Evolutionary conservation across 2,329 filamentous ascomycete species (phyloP).

Genomic region (Diaporthe citriasiana): DNA sequence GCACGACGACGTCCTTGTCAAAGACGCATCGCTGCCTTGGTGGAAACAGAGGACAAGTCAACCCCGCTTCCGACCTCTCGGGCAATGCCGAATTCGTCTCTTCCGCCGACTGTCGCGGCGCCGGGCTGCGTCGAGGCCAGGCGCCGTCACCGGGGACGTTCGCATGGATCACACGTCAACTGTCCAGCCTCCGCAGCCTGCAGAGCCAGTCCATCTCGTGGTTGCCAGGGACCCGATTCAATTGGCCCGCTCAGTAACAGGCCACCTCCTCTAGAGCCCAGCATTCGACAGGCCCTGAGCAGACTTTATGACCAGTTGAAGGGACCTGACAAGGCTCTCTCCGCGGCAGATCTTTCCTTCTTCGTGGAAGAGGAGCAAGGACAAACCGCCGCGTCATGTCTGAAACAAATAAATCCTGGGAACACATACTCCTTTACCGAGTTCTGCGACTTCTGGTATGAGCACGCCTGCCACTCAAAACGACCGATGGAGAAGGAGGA

Average conservation of each 20-base stretch:
- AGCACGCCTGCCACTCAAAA: conserved; percentile 58
- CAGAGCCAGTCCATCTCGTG: conserved; percentile 12
- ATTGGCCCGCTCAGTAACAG: conserved; percentile 7
- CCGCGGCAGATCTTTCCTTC: conserved; percentile 8
- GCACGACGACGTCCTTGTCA: background rate
- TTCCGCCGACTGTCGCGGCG: background rate
- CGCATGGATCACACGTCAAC: conserved; percentile 30
- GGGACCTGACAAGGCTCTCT: conserved; percentile 24
- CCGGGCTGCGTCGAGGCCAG: conserved; percentile 17
- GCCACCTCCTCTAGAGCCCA: background rate
- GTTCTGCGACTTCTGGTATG: conserved; percentile 64
- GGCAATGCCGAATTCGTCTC: background rate
- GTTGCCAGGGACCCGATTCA: conserved; percentile 6
- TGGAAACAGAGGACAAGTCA: background rate
- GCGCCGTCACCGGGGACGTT: conserved; percentile 34
- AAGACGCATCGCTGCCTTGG: conserved; percentile 5
- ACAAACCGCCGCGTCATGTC: background rate
- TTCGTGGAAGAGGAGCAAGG: conserved; percentile 34
- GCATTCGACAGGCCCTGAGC: conserved; percentile 31
- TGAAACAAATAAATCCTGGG: conserved; percentile 49
- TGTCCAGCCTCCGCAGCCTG: conserved; percentile 20
- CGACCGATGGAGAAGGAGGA: conserved; percentile 65
- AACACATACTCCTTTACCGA: conserved; percentile 61
- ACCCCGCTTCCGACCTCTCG: background rate
- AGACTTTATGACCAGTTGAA: conserved; percentile 38